These are phyloP conservation scores for Clitopilus passeckerianus DNA, from an alignment of 768 basidiomycete species.

Conservation along the genomic window DNA sequence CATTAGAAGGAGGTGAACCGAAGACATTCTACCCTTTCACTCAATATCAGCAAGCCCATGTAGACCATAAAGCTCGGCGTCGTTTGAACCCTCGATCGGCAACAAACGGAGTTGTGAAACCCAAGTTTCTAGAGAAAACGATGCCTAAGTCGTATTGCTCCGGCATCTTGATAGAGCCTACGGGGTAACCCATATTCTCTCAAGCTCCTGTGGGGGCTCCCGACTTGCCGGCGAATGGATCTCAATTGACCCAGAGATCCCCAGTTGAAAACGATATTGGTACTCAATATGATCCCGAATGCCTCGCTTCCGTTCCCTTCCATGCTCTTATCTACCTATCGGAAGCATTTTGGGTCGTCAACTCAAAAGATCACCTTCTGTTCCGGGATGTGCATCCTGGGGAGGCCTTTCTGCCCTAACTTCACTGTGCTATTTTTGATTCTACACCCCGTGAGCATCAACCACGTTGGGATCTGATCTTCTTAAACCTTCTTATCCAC, in stretches of 20 bases:
- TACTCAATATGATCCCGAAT: too few species aligned
- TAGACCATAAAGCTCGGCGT: background rate
- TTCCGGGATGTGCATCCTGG: too few species aligned
- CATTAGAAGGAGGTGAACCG: too few species aligned
- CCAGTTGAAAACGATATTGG: background rate
- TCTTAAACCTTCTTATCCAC: background rate
- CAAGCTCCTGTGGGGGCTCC: too few species aligned
- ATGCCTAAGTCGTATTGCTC: too few species aligned
- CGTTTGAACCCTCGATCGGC: too few species aligned
- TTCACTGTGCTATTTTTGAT: background rate
- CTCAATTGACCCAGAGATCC: background rate
- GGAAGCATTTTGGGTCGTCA: too few species aligned
- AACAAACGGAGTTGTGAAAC: background rate
- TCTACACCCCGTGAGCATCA: background rate
- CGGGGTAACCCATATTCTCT: background rate
- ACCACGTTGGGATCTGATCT: background rate
- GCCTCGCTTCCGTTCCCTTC: too few species aligned
- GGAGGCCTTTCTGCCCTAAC: background rate
- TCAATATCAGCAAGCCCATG: background rate
- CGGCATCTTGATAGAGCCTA: background rate
- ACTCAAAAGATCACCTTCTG: too few species aligned
- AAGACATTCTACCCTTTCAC: background rate
- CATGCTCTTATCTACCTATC: too few species aligned
- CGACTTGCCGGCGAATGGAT: background rate
- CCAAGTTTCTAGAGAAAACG: too few species aligned